Conservation (phyloP, 2,329 filamentous ascomycete species). For the Diaporthe humulicola region DNA sequence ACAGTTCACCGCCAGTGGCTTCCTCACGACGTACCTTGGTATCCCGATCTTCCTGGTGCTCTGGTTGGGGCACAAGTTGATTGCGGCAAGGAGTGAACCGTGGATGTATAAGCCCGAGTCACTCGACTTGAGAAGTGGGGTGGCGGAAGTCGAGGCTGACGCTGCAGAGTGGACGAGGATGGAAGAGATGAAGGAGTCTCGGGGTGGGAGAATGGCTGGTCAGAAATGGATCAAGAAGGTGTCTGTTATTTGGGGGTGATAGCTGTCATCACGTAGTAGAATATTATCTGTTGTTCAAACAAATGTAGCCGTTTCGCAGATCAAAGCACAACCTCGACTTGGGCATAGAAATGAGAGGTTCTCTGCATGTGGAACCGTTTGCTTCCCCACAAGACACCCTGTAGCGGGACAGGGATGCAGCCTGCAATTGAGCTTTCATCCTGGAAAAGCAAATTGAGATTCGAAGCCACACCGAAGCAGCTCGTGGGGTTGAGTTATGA, state of each 20-base stretch:
- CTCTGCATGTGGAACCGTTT: too few species aligned
- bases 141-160: not conserved
- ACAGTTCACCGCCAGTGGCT: slow-evolving; percentile 67
- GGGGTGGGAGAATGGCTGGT: not conserved
- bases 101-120: not conserved
- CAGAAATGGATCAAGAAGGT: not conserved
- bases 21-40: slow-evolving; percentile 75
- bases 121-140: not conserved
- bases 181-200: not conserved
- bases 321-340: not conserved
- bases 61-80: slow-evolving; percentile 62
- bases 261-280: not conserved
- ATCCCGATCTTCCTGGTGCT: slow-evolving; percentile 71
- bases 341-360: too few species aligned
- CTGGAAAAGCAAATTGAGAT: not conserved
- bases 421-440: not conserved
- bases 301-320: not conserved
- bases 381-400: not conserved
- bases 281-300: not conserved
- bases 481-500: not conserved
- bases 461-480: not conserved
- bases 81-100: not conserved
- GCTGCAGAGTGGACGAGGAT: not conserved
- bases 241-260: not conserved
- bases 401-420: not conserved